These are phyloP conservation scores for Gilbertella persicaria DNA, from an alignment of 371 early-diverging fungal species.

Conservation along the genomic window DNA sequence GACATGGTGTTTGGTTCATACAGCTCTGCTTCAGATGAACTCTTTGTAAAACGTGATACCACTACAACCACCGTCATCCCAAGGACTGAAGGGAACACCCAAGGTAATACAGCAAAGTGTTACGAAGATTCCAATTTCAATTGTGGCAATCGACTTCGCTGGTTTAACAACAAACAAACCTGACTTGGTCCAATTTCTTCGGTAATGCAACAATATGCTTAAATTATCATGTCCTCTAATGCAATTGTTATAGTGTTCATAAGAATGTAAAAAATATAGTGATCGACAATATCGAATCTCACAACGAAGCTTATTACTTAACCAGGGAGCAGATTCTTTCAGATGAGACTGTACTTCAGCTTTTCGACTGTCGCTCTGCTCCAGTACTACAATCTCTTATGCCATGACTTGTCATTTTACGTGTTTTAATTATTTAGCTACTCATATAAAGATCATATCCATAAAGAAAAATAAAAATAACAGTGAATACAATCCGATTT, in stretches of 20 bases:
- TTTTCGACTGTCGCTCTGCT: constrained; percentile 10
- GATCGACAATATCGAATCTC: constrained; percentile 9
- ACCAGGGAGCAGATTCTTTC: constrained; percentile 9
- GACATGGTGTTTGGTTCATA: constrained; percentile 17
- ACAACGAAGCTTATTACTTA: constrained; percentile 1
- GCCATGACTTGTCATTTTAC: constrained; percentile 11
- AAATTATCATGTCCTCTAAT: constrained; percentile 6
- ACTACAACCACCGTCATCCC: constrained; percentile 12
- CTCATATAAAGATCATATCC: constrained; percentile 4
- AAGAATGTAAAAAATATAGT: constrained; percentile 7
- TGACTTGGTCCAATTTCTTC: constrained; percentile 8
- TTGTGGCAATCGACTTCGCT: constrained; percentile 13
- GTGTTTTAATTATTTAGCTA: constrained; percentile 4
- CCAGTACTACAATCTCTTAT: constrained; percentile 4
- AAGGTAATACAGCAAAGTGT: constrained; percentile 13
- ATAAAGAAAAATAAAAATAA: constrained; percentile 8
- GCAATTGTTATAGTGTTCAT: constrained; percentile 8
- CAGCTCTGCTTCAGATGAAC: constrained; percentile 10
- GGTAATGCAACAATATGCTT: constrained; percentile 9
- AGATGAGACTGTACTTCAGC: constrained; percentile 2
- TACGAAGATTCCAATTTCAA: constrained; percentile 13
- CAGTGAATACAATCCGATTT: constrained; percentile 5
- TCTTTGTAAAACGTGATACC: constrained; percentile 15
- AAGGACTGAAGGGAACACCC: constrained; percentile 12
- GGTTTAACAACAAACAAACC: constrained; percentile 6